Evolutionary conservation across 305 asterid species (phyloP), one percentile per base, ranked within the genome.

Genomic region (Ajuga reptans): DNA sequence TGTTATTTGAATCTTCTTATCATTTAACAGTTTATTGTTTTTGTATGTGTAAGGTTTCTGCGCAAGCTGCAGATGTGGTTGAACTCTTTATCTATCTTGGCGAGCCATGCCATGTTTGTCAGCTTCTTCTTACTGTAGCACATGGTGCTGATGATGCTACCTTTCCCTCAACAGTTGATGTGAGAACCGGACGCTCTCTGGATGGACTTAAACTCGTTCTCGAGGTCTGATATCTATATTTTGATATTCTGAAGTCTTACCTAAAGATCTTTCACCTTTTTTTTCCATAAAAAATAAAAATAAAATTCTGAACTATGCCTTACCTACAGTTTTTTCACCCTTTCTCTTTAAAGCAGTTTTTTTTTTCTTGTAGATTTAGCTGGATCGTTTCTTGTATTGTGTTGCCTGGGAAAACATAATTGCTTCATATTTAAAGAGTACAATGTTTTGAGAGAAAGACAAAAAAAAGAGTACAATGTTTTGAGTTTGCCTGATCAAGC

Each of bases 131-230:
- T 71, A 90, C 96, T 50, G 68, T 88, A 74, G 87, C 92, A 5
- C 98, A 93, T 83, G 98, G 97, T 66, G 89, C 92, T 75, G 98
- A 93, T 89, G 97, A 90, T 89, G 78, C 96, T 65, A 88, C 96
- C 42, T 87, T 83, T 77, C 97, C 98, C 72, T 84, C 97, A 64
- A 87, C 90, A 52, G 92, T 90, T 78, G 98, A 90, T 79, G 95
- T 93, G 81, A 93, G 97, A 79, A 90, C 90, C 1, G 98, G 98
- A 58, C 86, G 89, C 66, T 73, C 73, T 80, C 77, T 93, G 77
- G 98, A 93, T 79, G 92, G 90, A 70, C 97, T 93, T 61, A 89
- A 87, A 81, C 95, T 88, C 70, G 89, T 93, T 65, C 84, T 90
- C 70, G 98, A 93, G 98, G 97, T 92, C 71, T 75, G 95, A 77